Conservation (phyloP, 2,329 filamentous ascomycete species). For the Sclerotinia nivalis region DNA sequence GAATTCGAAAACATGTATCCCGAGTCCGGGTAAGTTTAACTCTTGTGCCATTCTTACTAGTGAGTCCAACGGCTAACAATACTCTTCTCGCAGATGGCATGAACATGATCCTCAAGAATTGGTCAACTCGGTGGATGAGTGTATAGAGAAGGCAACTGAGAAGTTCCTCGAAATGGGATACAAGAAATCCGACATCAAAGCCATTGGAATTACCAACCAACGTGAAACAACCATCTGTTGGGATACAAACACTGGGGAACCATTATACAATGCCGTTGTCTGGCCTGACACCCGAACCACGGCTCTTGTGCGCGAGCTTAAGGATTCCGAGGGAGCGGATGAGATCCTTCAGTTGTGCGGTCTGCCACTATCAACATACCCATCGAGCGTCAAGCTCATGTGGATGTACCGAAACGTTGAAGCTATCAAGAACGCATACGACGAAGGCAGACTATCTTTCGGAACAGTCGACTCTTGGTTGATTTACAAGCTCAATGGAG, state of each 20-base stretch:
- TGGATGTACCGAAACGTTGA: conserved; percentile 73
- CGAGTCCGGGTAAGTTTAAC: conserved; percentile 69
- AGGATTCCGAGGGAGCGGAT: conserved; percentile 64
- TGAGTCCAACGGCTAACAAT: conserved; percentile 24
- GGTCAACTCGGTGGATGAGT: conserved; percentile 68
- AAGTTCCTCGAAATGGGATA: conserved; percentile 69
- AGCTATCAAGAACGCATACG: conserved; percentile 68
- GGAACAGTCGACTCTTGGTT: conserved; percentile 83
- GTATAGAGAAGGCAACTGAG: conserved; percentile 72
- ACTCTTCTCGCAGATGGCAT: conserved; percentile 63
- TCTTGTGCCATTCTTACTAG: background rate
- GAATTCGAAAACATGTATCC: conserved; percentile 86
- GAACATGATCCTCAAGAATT: conserved; percentile 81
- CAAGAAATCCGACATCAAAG: conserved; percentile 66
- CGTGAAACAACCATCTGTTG: conserved; percentile 80
- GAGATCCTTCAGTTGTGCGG: conserved; percentile 69
- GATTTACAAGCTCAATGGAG: conserved; percentile 76
- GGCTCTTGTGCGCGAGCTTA: conserved; percentile 71
- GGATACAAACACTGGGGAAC: conserved; percentile 74
- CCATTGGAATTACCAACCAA: conserved; percentile 65
- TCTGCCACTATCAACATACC: conserved; percentile 78
- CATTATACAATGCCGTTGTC: conserved; percentile 78
- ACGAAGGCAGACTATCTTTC: conserved; percentile 70
- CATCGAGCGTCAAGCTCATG: conserved; percentile 73
- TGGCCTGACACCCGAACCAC: conserved; percentile 83